These are phyloP conservation scores for Leptographium flavum DNA, from an alignment of 2,329 filamentous ascomycete genomes.

Conservation along the genomic window DNA sequence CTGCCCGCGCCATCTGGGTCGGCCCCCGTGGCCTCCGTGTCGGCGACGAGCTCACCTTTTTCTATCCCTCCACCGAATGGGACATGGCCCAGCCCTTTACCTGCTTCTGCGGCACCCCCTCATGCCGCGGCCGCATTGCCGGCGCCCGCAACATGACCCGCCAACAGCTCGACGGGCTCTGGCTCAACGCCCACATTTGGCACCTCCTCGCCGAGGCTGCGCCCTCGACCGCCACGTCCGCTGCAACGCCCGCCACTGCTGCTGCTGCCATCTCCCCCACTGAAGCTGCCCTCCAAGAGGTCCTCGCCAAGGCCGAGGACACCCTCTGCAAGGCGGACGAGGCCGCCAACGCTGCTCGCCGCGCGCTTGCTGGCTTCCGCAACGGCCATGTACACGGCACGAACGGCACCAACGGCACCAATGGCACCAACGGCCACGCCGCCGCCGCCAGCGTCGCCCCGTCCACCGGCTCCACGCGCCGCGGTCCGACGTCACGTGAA, in stretches of 20 bases:
- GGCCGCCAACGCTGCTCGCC: constrained; percentile 29
- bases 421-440: constrained; percentile 8
- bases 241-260: no score
- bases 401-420: constrained; percentile 1
- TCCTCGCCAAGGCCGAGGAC: constrained; percentile 30
- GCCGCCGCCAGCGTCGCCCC: constrained; percentile 5
- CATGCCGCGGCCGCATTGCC: constrained; percentile 46
- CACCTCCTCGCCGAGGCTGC: constrained; percentile 28
- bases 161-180: constrained; percentile 40
- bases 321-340: constrained; percentile 30
- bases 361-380: constrained; percentile 26
- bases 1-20: constrained; percentile 40
- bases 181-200: constrained; percentile 48
- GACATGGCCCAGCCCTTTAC: constrained; percentile 57
- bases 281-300: constrained; percentile 25
- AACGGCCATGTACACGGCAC: constrained; percentile 1
- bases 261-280: constrained; percentile 21
- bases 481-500: constrained; percentile 38
- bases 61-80: constrained; percentile 66
- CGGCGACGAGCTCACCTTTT: constrained; percentile 53
- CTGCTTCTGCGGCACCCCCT: constrained; percentile 43
- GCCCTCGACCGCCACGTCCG: no score
- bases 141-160: constrained; percentile 47
- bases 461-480: constrained; percentile 16
- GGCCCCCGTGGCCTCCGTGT: constrained; percentile 37